Base-by-base conservation (phyloP, 192 early-diverging fungal species). In the Coemansia sp. region DNA sequence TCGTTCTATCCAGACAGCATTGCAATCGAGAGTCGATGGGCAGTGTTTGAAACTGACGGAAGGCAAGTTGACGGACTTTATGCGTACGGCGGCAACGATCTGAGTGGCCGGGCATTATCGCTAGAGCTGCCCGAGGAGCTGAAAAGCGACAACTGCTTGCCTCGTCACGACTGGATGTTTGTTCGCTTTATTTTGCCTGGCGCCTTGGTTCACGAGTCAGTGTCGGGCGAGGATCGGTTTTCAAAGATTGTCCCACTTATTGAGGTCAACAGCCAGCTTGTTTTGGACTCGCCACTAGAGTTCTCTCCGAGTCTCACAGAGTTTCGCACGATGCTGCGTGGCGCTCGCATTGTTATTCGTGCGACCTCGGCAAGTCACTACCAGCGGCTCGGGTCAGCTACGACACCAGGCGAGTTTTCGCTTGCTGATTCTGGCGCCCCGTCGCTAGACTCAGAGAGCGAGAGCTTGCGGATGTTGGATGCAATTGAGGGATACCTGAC, bases 261-360 rank as follows among this genome's bases (percentile, higher is more conserved):
- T 8, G 67, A 59, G 14, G 50, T 68, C 32, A 62, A 62, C 60
- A 67, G 60, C 39, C 60, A 54, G 18, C 44, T 66, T 1, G 52
- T 62, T 36, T 35, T 55, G 29, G 72, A 68, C n/a, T 29, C 41
- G 32, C 53, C 66, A 2, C 35, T 41, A 14, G 67, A 53, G 7
- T 53, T 32, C 17, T 32, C 44, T 53, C 72, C 72, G 4, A 33
- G 37, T 9, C 53, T 72, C 17, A n/a, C 36, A 8, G 70, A 78
- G 56, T 78, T 78, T 33, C 58, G 66, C 14, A 36, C 38, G 10
- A 78, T 78, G 75, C 58, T 78, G 22, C 65, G 61, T 8, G 70
- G 70, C 8, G 64, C 75, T 1, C 65, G 66, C n/a, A 40, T 78
- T 18, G 57, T 60, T 7, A 50, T 71, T 17, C 75, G 75, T 8